A percentile compares a stretch with the other conserved stretches of the same genome.
phyloP scores from a whole-genome alignment of 352 stramenopile species.

The Phytopythium aichiense region DNA sequence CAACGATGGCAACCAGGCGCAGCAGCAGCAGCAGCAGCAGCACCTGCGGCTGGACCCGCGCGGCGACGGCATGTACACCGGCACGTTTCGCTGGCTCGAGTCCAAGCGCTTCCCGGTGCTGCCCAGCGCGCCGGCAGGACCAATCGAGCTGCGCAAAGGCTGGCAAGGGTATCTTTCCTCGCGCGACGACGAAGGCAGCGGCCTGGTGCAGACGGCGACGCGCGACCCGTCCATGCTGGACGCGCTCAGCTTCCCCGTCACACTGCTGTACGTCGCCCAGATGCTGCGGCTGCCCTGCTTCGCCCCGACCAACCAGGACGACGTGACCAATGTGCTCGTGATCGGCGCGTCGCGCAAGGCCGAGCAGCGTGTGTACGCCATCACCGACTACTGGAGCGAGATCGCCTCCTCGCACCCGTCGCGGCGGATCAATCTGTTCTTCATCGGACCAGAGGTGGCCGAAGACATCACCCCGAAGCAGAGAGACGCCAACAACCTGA shows the following conservation, averaged over 20 bases:
- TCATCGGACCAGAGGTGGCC: slow-evolving; percentile 59
- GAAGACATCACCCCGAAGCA: slow-evolving; percentile 9
- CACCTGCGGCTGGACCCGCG: slow-evolving; percentile 53
- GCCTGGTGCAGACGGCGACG: slow-evolving; percentile 35
- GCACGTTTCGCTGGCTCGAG: slow-evolving; percentile 75
- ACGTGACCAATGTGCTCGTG: slow-evolving; percentile 35
- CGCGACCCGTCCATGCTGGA: slow-evolving; percentile 69
- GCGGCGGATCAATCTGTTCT: slow-evolving; percentile 38
- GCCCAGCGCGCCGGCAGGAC: slow-evolving; percentile 8
- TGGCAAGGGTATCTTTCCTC: slow-evolving; percentile 55
- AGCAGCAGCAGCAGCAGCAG: too few species aligned
- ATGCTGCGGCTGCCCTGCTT: slow-evolving; percentile 22
- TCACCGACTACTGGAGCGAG: slow-evolving; percentile 69
- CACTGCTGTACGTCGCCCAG: slow-evolving; percentile 39
- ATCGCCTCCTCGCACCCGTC: slow-evolving; percentile 34
- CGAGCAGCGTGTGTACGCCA: slow-evolving; percentile 63
- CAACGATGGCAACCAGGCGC: slow-evolving; percentile 4
- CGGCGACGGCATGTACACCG: slow-evolving; percentile 75
- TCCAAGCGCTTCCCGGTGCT: slow-evolving; percentile 49
- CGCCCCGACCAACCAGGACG: background rate
- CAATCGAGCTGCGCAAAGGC: slow-evolving; percentile 21
- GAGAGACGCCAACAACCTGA: slow-evolving; percentile 19
- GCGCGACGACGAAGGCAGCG: slow-evolving; percentile 12
- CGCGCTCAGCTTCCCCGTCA: slow-evolving; percentile 69
- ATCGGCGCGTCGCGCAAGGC: slow-evolving; percentile 62